phyloP scores from a whole-genome alignment of 352 stramenopile genomes.

The Pythium angustatum region DNA sequence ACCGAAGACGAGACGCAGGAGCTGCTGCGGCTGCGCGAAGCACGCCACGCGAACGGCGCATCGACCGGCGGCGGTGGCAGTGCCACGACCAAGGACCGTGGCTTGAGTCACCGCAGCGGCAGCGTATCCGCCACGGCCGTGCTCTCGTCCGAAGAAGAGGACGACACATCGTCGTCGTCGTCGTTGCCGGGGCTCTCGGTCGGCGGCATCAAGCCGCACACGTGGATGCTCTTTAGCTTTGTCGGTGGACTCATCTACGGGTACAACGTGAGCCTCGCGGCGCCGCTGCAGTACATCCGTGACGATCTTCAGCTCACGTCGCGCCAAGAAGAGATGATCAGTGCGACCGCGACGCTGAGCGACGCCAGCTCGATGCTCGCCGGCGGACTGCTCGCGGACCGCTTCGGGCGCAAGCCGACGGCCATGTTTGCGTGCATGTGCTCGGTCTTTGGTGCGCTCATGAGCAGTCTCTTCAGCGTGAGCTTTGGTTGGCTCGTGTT shows the following conservation, averaged over 20 bases:
- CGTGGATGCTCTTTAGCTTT: conserved; percentile 81
- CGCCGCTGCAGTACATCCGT: conserved; percentile 80
- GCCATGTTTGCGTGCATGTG: conserved; percentile 73
- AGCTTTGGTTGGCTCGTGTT: conserved; percentile 65
- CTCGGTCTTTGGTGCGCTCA: conserved; percentile 66
- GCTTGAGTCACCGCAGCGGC: background rate
- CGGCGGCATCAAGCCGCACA: conserved; percentile 45
- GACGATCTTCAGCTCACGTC: conserved; percentile 69
- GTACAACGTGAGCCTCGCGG: conserved; percentile 84
- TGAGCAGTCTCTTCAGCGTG: conserved; percentile 51
- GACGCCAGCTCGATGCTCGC: conserved; percentile 80
- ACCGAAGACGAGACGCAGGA: conserved; percentile 59
- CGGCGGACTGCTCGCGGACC: conserved; percentile 69
- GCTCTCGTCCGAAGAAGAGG: conserved; percentile 14
- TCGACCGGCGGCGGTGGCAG: too few species aligned
- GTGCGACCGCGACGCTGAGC: conserved; percentile 76
- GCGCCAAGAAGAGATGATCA: conserved; percentile 71
- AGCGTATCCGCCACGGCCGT: background rate
- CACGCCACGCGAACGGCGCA: conserved; percentile 1
- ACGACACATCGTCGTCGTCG: too few species aligned
- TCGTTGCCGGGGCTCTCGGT: conserved; percentile 3
- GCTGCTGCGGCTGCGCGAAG: conserved; percentile 55
- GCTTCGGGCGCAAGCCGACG: conserved; percentile 67
- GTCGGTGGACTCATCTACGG: conserved; percentile 86
- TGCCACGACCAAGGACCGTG: background rate